Evolutionary conservation across 2,329 filamentous ascomycete genomes (phyloP), one percentile per base, ranked within the genome.

Genomic region (Aaosphaeria arxii): DNA sequence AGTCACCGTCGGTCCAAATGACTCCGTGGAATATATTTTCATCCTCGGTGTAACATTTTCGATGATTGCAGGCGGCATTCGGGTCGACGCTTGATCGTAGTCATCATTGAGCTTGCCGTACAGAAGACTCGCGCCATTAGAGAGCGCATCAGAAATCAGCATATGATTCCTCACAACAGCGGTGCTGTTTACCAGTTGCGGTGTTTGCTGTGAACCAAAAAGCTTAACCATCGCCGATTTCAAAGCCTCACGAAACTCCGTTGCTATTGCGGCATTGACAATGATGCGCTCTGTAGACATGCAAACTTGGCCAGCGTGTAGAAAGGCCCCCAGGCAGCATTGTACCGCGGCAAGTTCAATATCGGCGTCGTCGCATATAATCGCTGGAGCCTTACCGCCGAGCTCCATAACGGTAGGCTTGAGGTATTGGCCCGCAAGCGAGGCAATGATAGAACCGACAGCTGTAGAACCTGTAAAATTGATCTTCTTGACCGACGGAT

Each of bases 241-340:
- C 67, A 2, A 80, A 62, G 32, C 70, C 62, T 35, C 69, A 55
- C 29, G 66, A 73, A 67, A 29, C 32, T 85, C 85, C 30, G 73
- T 62, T 24, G 73, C 71, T 48, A 85, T 67, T 24, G 71, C 71
- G 44, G 72, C 71, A 61, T 83, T 76, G 17, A 84, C 79, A 24
- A 84, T 61, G 53, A 91, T 84, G 32, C 83, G 79, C 71, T 91
- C 88, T 0, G 88, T 91, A 13, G 80, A 78, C 87, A 92, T 91
- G 76, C 89, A 92, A 43, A 91, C 81, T 72, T 94, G 89, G 0
- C 89, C 89, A 42, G 35, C 42, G 29, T 48, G 30, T 7, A 9
- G 6, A 17, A 46, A 46, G 11, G 43, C 43, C 1, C 39, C 46
- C 4, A 32, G 28, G 5, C 44, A 11, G 30, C 39, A 45, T 3